A percentile compares a stretch with the other conserved stretches of the same genome.
Evolutionary conservation across 2,329 filamentous ascomycete genomes (phyloP).

Genomic region (Chalaropsis ovoidea): DNA sequence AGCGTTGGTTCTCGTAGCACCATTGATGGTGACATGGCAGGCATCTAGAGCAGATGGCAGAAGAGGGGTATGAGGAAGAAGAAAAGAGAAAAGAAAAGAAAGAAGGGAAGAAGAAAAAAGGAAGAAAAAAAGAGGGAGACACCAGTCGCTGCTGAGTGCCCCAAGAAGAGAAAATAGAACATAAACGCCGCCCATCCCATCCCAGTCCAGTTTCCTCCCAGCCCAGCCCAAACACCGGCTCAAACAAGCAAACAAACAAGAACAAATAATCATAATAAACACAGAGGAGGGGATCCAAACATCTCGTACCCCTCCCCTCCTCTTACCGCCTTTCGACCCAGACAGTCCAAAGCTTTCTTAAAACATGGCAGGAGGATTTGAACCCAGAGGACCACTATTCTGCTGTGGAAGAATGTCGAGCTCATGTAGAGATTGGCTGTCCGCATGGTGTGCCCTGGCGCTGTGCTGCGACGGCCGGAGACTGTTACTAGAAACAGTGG

Average conservation of each 20-base stretch:
- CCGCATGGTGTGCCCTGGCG: background rate
- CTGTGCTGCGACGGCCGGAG: background rate
- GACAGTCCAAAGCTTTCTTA: background rate
- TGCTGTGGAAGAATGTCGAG: slow-evolving; percentile 17
- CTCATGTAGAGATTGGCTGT: slow-evolving; percentile 18
- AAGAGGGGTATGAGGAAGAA: slow-evolving; percentile 13
- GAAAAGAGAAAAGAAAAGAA: background rate
- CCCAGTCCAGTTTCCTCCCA: slow-evolving; percentile 1
- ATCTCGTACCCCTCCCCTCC: background rate
- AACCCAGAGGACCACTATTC: slow-evolving; percentile 21
- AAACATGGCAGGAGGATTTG: slow-evolving; percentile 19
- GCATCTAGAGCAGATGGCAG: background rate
- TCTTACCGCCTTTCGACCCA: background rate
- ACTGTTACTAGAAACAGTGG: background rate
- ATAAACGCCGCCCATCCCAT: slow-evolving; percentile 4
- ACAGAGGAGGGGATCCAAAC: background rate
- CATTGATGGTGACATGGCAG: background rate
- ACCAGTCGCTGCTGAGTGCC: background rate
- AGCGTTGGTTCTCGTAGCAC: background rate
- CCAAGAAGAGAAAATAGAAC: background rate
- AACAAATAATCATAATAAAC: background rate
- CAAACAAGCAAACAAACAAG: background rate
- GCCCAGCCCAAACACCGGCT: background rate
- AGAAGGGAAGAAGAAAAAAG: background rate
- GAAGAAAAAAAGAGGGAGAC: background rate